These are phyloP conservation scores for Sarocladium brachiariae DNA, from an alignment of 2,329 filamentous ascomycete genomes.

Conservation along the genomic window DNA sequence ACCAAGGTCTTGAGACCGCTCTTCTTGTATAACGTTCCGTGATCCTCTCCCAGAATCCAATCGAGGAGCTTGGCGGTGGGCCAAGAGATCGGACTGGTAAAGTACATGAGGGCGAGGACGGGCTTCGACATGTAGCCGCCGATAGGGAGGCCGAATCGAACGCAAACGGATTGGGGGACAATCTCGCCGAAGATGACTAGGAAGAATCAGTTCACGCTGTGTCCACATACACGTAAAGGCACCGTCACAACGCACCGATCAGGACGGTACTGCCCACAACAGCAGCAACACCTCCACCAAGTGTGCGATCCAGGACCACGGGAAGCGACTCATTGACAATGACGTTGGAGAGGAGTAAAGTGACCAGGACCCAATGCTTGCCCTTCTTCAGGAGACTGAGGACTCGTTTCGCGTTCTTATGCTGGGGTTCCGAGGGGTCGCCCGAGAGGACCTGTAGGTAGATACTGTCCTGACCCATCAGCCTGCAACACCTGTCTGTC, in stretches of 20 bases:
- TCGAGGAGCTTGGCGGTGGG: slow-evolving; percentile 94
- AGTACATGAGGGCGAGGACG: slow-evolving; percentile 84
- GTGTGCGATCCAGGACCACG: slow-evolving; percentile 86
- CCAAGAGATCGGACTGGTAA: slow-evolving; percentile 85
- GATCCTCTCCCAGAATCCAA: slow-evolving; percentile 85
- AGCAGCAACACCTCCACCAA: slow-evolving; percentile 91
- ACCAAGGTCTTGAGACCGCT: slow-evolving; percentile 94
- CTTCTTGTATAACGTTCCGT: slow-evolving; percentile 97
- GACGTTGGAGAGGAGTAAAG: slow-evolving; percentile 87
- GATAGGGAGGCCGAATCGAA: slow-evolving; percentile 91
- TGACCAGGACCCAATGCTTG: slow-evolving; percentile 98
- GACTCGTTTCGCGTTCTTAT: slow-evolving; percentile 76
- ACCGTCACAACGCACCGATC: slow-evolving; percentile 60
- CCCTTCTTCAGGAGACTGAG: slow-evolving; percentile 73
- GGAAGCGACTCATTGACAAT: slow-evolving; percentile 96
- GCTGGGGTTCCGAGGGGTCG: slow-evolving; percentile 78
- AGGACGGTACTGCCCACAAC: slow-evolving; percentile 88
- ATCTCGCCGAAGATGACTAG: slow-evolving; percentile 97
- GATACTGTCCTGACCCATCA: slow-evolving; percentile 80
- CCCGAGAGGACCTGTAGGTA: slow-evolving; percentile 91
- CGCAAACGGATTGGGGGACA: slow-evolving; percentile 91
- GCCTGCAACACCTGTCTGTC: slow-evolving; percentile 24
- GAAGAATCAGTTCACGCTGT: not conserved
- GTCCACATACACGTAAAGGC: slow-evolving; percentile 14
- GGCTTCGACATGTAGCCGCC: slow-evolving; percentile 89